Evolutionary conservation across 768 basidiomycete genomes (phyloP).

Genomic region (Pleurotus eryngii): DNA sequence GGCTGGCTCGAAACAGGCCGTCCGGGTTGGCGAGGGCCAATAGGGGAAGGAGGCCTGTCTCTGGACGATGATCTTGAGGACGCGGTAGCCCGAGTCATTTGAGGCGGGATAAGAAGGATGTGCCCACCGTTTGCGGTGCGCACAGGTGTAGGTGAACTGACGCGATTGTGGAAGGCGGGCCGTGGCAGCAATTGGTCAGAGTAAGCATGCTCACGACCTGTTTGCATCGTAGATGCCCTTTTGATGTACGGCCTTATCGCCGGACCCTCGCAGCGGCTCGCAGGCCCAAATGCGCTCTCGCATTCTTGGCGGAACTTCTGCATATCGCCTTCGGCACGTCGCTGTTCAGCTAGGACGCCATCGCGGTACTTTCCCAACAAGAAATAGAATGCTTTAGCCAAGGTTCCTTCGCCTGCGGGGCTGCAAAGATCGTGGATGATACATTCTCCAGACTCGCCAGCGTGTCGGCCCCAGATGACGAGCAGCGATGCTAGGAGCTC

Average conservation of each 20-base stretch:
- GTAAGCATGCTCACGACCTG: constrained; percentile 22
- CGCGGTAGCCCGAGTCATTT: neutral
- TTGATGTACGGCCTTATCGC: constrained; percentile 8
- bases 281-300: neutral
- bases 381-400: constrained; percentile 89
- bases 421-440: constrained; percentile 69
- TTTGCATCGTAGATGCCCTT: neutral
- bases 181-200: constrained; percentile 9
- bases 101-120: neutral
- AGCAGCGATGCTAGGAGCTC: constrained; percentile 77
- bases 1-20: constrained; percentile 11
- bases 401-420: constrained; percentile 63
- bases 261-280: neutral
- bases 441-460: constrained; percentile 34
- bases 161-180: neutral
- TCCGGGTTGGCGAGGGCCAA: constrained; percentile 43
- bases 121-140: neutral
- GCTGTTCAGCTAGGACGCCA: constrained; percentile 32
- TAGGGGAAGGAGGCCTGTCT: constrained; percentile 45
- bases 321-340: constrained; percentile 49
- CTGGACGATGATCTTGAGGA: constrained; percentile 20
- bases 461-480: constrained; percentile 80
- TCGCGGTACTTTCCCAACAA: constrained; percentile 76
- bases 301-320: constrained; percentile 1
- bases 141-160: constrained; percentile 10